A percentile compares a stretch with the other conserved stretches of the same genome.
phyloP scores from a whole-genome alignment of 345 rosid genomes.

The Syzygium aqueum region DNA sequence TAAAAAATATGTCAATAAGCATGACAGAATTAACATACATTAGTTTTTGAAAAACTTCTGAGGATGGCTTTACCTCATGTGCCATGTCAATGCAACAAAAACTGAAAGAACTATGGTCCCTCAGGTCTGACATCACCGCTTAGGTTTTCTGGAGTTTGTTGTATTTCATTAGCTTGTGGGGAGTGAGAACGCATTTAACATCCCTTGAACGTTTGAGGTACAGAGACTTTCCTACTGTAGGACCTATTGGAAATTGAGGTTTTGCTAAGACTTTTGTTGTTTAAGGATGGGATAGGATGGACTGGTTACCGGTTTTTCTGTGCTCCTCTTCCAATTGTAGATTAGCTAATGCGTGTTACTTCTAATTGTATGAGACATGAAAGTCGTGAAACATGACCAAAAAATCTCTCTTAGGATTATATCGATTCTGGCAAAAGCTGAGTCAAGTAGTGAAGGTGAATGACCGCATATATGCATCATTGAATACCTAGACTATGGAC shows the following conservation, averaged over 20 bases:
- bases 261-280: not conserved
- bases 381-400: not conserved
- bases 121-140: not conserved
- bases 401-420: not conserved
- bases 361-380: not conserved
- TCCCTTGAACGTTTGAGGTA: not conserved
- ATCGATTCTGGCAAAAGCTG: not conserved
- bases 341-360: not conserved
- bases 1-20: not conserved
- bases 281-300: not conserved
- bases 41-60: not conserved
- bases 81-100: not conserved
- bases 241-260: not conserved
- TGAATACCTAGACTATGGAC: not conserved
- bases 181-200: not conserved
- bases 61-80: not conserved
- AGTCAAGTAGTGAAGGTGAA: not conserved
- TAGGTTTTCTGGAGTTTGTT: not conserved
- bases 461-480: not conserved
- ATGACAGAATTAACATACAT: not conserved
- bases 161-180: not conserved
- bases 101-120: not conserved
- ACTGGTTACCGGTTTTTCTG: not conserved
- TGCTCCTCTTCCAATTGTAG: not conserved
- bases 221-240: not conserved